Percentiles rank a stretch among this genome's conserved stretches.
These are phyloP conservation scores for Aeschynomene evenia DNA, from an alignment of 306 rosid genomes.

Conservation along the genomic window DNA sequence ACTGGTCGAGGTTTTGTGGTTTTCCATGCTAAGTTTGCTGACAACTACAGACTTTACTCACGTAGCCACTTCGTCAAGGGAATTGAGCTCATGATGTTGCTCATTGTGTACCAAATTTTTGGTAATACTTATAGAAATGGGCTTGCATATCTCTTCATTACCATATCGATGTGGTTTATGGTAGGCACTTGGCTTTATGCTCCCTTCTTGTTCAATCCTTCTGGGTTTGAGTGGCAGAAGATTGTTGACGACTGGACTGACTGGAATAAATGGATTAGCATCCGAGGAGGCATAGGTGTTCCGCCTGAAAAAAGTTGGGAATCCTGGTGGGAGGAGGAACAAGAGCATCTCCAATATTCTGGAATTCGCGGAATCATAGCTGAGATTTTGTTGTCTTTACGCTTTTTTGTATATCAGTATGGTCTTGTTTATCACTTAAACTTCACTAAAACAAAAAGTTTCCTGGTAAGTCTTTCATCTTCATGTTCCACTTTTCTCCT, in stretches of 20 bases:
- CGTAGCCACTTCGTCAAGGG: constrained; percentile 99
- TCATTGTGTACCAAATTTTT: constrained; percentile 85
- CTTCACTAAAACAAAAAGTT: constrained; percentile 59
- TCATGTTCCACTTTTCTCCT: not conserved
- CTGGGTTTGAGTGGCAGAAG: constrained; percentile 99
- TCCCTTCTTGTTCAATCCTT: constrained; percentile 95
- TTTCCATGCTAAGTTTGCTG: constrained; percentile 98
- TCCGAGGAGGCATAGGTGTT: constrained; percentile 92
- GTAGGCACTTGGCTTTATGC: constrained; percentile 99
- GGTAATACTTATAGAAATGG: constrained; percentile 74
- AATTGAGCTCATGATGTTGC: constrained; percentile 84
- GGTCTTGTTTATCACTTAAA: constrained; percentile 91
- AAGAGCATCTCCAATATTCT: constrained; percentile 86
- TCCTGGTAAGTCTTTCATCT: constrained; percentile 54
- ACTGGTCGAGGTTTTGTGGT: constrained; percentile 98
- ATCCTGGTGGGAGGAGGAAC: constrained; percentile 99
- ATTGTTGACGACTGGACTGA: constrained; percentile 99
- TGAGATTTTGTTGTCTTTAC: constrained; percentile 76
- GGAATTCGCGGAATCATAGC: constrained; percentile 80
- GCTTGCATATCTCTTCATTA: constrained; percentile 84
- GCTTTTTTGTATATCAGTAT: constrained; percentile 93
- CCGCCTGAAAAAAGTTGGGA: constrained; percentile 96
- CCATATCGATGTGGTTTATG: constrained; percentile 95
- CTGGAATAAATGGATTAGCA: constrained; percentile 98
- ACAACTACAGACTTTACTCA: constrained; percentile 92